A percentile compares a stretch with the other conserved stretches of the same genome.
Conservation (phyloP, 768 basidiomycete genomes). For the Mrakia blollopis region DNA sequence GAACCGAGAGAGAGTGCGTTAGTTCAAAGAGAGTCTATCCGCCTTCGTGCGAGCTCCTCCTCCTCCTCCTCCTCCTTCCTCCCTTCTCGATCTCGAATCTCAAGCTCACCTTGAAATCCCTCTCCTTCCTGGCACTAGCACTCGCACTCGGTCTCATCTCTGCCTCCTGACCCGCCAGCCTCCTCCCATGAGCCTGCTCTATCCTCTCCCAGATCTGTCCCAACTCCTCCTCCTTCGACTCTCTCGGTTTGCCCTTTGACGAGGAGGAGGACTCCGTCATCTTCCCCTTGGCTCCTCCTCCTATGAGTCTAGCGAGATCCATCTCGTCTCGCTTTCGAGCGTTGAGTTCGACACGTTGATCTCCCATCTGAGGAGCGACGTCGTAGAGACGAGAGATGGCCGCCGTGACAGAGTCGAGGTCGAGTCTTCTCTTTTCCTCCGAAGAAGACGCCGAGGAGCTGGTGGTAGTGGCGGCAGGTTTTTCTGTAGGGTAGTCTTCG, state of each 20-base stretch:
- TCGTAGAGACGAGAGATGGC: constrained; percentile 86
- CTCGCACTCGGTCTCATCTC: constrained; percentile 1
- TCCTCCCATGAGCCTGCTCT: constrained; percentile 42
- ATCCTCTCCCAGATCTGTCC: constrained; percentile 44
- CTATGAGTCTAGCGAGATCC: constrained; percentile 59
- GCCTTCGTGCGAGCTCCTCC: not conserved
- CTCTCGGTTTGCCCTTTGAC: constrained; percentile 14
- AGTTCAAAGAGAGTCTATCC: not conserved
- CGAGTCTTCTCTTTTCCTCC: constrained; percentile 69
- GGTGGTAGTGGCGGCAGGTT: not conserved
- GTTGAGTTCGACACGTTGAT: constrained; percentile 88
- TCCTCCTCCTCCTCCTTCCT: not conserved
- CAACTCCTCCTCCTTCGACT: constrained; percentile 47
- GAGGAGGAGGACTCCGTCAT: constrained; percentile 53
- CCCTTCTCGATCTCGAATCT: not conserved
- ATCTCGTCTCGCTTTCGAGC: constrained; percentile 56
- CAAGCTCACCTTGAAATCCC: not conserved
- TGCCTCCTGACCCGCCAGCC: constrained; percentile 36
- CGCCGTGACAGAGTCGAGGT: constrained; percentile 75
- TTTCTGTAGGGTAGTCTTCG: not conserved
- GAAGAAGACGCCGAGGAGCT: not conserved
- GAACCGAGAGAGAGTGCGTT: too few species aligned
- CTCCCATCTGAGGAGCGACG: constrained; percentile 78
- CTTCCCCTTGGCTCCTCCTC: constrained; percentile 48
- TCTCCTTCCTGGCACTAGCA: not conserved